Percentiles rank a stretch among this genome's conserved stretches.
phyloP scores from a whole-genome alignment of 345 rosid species.

The Populus tremula region DNA sequence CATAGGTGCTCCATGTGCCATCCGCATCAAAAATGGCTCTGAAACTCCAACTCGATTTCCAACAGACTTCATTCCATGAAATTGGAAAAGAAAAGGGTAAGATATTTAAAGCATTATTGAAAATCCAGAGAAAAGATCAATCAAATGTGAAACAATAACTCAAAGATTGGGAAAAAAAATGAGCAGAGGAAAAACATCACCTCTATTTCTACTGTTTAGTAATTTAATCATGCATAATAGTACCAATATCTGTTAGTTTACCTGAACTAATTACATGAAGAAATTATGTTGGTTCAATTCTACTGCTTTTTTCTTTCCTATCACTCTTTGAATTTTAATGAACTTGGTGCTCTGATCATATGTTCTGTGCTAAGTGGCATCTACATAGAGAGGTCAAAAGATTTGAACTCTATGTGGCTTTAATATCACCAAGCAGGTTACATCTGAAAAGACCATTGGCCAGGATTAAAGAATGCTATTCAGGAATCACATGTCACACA shows the following conservation, averaged over 20 bases:
- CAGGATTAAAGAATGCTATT: not conserved
- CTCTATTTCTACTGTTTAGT: not conserved
- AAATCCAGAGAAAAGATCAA: not conserved
- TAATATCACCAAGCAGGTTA: not conserved
- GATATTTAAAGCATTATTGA: not conserved
- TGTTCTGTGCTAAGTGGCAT: not conserved
- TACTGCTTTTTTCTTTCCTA: not conserved
- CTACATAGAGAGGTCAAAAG: not conserved
- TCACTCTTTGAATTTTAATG: not conserved
- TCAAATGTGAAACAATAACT: not conserved
- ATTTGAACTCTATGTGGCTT: not conserved
- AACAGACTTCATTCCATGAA: conserved; percentile 64
- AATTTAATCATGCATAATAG: not conserved
- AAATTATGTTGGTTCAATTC: not conserved
- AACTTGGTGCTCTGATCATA: not conserved
- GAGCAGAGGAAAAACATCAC: not conserved
- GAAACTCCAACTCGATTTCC: conserved; percentile 91
- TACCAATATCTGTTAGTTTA: not conserved
- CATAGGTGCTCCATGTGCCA: conserved; percentile 94
- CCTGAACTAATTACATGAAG: not conserved
- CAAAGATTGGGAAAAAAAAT: not conserved
- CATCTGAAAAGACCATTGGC: not conserved
- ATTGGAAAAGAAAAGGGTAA: conserved; percentile 3
- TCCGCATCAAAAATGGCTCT: conserved; percentile 96
- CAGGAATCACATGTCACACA: not conserved